Conservation (phyloP, 2,329 filamentous ascomycete genomes). For the Ophiosphaerella herpotricha region DNA sequence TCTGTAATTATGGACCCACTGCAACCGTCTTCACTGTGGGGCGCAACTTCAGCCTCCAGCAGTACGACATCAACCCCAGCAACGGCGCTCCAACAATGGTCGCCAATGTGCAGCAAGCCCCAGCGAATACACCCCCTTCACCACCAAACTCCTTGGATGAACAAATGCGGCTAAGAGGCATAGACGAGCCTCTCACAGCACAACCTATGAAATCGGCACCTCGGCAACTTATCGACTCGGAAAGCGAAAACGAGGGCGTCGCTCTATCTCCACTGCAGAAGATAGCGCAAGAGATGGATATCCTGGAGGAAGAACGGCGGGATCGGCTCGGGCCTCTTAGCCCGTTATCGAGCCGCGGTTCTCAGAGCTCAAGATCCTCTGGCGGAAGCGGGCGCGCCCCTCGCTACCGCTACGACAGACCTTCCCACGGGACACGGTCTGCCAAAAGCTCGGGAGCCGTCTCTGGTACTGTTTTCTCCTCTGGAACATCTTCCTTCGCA, state of each 20-base stretch:
- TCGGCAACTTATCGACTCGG: conserved; percentile 57
- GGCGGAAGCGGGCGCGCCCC: conserved; percentile 48
- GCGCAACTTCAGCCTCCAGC: conserved; percentile 85
- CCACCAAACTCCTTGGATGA: conserved; percentile 82
- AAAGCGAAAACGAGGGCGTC: conserved; percentile 66
- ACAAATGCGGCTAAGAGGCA: conserved; percentile 54
- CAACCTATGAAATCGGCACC: conserved; percentile 33
- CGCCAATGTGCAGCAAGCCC: conserved; percentile 83
- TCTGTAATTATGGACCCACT: conserved; percentile 86
- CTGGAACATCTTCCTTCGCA: conserved; percentile 61
- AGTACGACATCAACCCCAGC: conserved; percentile 85
- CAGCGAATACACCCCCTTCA: conserved; percentile 76
- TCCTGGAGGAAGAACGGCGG: conserved; percentile 63
- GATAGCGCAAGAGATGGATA: conserved; percentile 72
- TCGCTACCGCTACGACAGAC: conserved; percentile 54
- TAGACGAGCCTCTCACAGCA: conserved; percentile 36
- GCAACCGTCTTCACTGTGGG: conserved; percentile 92
- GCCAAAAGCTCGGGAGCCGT: conserved; percentile 44
- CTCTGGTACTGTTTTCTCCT: conserved; percentile 71
- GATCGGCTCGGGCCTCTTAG: conserved; percentile 70
- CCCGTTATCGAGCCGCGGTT: conserved; percentile 69
- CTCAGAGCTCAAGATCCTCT: conserved; percentile 60
- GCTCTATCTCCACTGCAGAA: conserved; percentile 73
- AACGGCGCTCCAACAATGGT: conserved; percentile 71
- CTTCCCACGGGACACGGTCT: conserved; percentile 31